Conservation (phyloP, 495 filamentous ascomycete genomes). For the Hypoxylon subgilvum region DNA sequence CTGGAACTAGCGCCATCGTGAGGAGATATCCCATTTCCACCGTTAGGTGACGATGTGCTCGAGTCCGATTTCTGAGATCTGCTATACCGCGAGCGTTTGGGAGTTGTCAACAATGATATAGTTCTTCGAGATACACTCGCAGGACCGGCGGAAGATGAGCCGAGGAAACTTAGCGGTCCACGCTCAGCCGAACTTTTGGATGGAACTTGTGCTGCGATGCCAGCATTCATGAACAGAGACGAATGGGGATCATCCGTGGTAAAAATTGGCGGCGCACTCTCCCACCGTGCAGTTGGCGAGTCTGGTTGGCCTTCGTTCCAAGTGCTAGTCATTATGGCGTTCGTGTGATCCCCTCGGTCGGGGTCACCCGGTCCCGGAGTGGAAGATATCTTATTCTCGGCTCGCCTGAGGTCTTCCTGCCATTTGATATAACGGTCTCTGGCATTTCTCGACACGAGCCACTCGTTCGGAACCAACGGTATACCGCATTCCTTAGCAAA, state of each 20-base stretch:
- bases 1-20: conserved; percentile 26
- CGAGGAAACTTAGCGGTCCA: conserved; percentile 19
- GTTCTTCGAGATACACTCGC: conserved; percentile 5
- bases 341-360: conserved; percentile 53
- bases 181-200: conserved; percentile 12
- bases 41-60: conserved; percentile 5
- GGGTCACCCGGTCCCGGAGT: conserved; percentile 16
- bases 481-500: conserved; percentile 84
- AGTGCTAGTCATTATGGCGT: conserved; percentile 58
- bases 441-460: conserved; percentile 74
- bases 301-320: conserved; percentile 68
- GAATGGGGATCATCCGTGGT: background rate
- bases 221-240: background rate
- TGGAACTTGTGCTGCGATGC: background rate
- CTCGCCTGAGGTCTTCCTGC: conserved; percentile 72
- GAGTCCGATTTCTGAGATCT: conserved; percentile 8
- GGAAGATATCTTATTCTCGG: conserved; percentile 44
- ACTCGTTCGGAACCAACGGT: conserved; percentile 69
- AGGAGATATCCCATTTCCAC: background rate
- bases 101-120: background rate
- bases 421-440: conserved; percentile 76
- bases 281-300: conserved; percentile 45
- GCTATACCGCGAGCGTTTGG: background rate
- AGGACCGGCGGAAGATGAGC: conserved; percentile 4
- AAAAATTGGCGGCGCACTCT: conserved; percentile 9